A percentile compares a stretch with the other conserved stretches of the same genome.
phyloP scores from a whole-genome alignment of 345 rosid species.

The Moricandia moricandioides region DNA sequence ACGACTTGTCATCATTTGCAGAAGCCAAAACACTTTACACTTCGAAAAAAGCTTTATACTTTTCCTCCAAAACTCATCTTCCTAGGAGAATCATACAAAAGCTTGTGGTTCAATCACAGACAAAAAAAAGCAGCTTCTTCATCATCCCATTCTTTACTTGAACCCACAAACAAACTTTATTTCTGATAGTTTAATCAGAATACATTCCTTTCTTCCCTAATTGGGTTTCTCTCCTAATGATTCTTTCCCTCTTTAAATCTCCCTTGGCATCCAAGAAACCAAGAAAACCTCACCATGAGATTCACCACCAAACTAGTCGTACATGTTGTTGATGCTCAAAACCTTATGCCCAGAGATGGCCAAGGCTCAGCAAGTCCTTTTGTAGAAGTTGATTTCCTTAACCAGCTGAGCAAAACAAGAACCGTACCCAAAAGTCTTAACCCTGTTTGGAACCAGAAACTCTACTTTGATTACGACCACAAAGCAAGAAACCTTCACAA shows the following conservation, averaged over 20 bases:
- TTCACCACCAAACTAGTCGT: slow-evolving; percentile 44
- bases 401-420: slow-evolving; percentile 49
- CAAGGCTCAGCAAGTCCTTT: slow-evolving; percentile 53
- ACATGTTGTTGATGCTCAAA: slow-evolving; percentile 53
- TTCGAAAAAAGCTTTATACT: slow-evolving; percentile 13
- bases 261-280: slow-evolving; percentile 34
- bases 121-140: slow-evolving; percentile 42
- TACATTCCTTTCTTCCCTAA: slow-evolving; percentile 55
- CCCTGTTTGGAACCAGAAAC: slow-evolving; percentile 57
- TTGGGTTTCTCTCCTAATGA: slow-evolving; percentile 25
- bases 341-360: slow-evolving; percentile 55
- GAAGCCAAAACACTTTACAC: background rate
- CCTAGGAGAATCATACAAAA: slow-evolving; percentile 11
- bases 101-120: slow-evolving; percentile 19
- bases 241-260: slow-evolving; percentile 35
- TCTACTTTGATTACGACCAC: slow-evolving; percentile 43
- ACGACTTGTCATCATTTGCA: slow-evolving; percentile 13
- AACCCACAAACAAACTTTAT: slow-evolving; percentile 18
- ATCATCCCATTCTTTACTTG: slow-evolving; percentile 65
- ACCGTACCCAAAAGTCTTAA: slow-evolving; percentile 46
- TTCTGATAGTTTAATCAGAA: slow-evolving; percentile 29
- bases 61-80: slow-evolving; percentile 25
- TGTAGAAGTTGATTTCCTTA: slow-evolving; percentile 52
- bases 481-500: slow-evolving; percentile 21
- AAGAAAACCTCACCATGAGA: slow-evolving; percentile 34